Conservation (phyloP, 306 rosid species). For the Benincasa hispida region DNA sequence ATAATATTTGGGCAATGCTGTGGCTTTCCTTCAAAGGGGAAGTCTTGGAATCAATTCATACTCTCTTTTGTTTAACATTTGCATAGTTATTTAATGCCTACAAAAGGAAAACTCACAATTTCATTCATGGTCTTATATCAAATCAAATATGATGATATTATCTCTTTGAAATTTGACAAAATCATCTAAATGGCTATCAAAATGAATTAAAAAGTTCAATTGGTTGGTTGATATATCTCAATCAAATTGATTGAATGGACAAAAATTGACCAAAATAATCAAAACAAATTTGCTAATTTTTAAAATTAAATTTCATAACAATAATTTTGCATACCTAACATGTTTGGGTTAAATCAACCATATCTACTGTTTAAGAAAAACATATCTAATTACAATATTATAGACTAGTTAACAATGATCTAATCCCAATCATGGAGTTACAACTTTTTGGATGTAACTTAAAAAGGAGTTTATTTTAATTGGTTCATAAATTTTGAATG, state of each 20-base stretch:
- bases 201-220: neutral
- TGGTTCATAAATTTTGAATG: no score
- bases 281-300: neutral
- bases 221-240: neutral
- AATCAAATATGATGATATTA: neutral
- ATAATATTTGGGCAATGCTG: slow-evolving; percentile 2
- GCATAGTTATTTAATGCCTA: neutral
- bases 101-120: neutral
- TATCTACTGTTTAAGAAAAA: neutral
- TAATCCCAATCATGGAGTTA: neutral
- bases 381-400: neutral
- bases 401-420: neutral
- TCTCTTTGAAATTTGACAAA: neutral
- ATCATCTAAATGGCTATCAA: neutral
- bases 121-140: neutral
- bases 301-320: neutral
- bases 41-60: neutral
- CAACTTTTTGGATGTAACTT: no score
- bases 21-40: neutral
- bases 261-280: neutral
- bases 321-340: neutral
- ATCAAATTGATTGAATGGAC: neutral
- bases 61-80: no score
- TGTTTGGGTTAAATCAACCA: neutral
- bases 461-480: no score